Evolutionary conservation across 129 eudicot species (phyloP).

Genomic region (Flaveria robusta): DNA sequence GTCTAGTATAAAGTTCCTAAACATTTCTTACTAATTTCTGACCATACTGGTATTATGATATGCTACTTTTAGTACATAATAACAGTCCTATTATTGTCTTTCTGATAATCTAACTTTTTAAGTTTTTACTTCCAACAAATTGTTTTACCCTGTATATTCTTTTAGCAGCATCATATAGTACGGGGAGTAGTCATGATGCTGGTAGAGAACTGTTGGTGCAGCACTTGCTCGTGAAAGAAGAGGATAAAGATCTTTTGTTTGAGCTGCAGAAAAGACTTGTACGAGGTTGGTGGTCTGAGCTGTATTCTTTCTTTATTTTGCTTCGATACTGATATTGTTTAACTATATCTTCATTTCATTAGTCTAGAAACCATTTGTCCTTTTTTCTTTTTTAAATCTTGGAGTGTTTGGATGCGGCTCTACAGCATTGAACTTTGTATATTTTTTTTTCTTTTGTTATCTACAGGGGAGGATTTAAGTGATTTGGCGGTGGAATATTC

Average conservation of each 20-base stretch:
- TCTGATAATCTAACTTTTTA: conserved; percentile 13
- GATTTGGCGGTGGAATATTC: conserved; percentile 90
- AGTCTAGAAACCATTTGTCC: not conserved
- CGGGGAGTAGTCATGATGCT: conserved; percentile 46
- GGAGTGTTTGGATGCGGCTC: conserved; percentile 1
- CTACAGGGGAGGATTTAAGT: conserved; percentile 86
- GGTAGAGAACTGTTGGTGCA: conserved; percentile 74
- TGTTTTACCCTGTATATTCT: not conserved
- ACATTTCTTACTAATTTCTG: not conserved
- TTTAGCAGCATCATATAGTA: conserved; percentile 54
- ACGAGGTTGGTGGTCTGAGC: conserved; percentile 42
- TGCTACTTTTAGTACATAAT: not conserved
- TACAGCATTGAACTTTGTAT: not conserved
- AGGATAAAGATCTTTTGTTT: conserved; percentile 54
- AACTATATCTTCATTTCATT: not conserved
- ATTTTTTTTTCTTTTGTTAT: conserved; percentile 5
- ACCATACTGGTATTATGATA: not conserved
- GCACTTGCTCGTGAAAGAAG: conserved; percentile 76
- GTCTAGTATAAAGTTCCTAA: too few relatives aligned
- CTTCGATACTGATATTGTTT: not conserved
- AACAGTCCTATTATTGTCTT: not conserved
- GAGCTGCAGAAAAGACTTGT: conserved; percentile 67
- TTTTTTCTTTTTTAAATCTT: not conserved
- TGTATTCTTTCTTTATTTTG: not conserved
- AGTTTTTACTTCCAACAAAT: not conserved